Base-by-base conservation (phyloP, 2,329 filamentous ascomycete genomes). In the Xylariaceae sp. region DNA sequence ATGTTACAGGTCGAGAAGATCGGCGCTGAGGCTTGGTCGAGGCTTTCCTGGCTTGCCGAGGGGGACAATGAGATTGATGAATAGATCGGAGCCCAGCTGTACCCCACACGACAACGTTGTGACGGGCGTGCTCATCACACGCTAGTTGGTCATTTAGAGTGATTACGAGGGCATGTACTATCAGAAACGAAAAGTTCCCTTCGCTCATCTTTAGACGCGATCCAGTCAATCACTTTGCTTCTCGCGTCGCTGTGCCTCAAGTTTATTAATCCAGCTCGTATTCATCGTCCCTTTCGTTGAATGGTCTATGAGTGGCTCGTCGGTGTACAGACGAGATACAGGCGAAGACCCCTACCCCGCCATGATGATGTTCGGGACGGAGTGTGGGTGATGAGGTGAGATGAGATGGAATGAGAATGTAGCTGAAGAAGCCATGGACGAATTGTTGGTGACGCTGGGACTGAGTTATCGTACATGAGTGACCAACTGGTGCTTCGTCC, bases 21-120 rank as follows among this genome's bases (percentile, higher is more conserved):
- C 52, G 41, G 47, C 42, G 22, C 31, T 40, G 43, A 42, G 52
- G 52, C 54, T 50, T 45, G 22, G 22, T 43, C 30, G 36, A 42
- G 44, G 42, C 44, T 48, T 43, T 42, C 14, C 32, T 48, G 51
- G 35, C 10, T 38, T 38, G 12, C 22, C n/a, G 22, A 27, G 22
- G 35, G 15, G 15, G 11, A 36, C 39, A n/a, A 22, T 17, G 12
- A n/a, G 4, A 17, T 14, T 17, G 15, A 30, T 17, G 15, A 30
- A 30, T 15, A 15, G 52, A 46, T 43, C 46, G 49, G 42, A 43
- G n/a, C n/a, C n/a, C 12, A 18, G 44, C 57, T 58, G 58, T 56
- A 62, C 58, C 59, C 61, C 58, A 58, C 59, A 56, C 32, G 36
- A 31, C 12, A 56, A 36, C 48, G 52, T 35, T 49, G 47, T 49